Conservation (phyloP, 1,139 yeast genomes). For the Nakaseomyces kungkrabaensis region DNA sequence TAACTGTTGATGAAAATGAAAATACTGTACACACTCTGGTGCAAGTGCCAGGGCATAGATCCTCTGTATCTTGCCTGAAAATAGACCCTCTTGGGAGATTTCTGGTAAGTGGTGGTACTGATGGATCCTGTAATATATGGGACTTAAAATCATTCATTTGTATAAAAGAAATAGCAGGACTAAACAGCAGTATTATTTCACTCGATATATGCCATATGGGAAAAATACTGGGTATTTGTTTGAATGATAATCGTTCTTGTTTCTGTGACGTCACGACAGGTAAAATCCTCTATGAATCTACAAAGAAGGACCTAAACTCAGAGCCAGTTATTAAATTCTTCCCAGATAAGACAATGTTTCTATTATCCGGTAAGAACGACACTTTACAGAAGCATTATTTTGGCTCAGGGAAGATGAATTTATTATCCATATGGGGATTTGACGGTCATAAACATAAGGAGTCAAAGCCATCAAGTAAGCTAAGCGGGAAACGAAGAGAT, state of each 20-base stretch:
- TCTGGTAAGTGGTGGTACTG: conserved; percentile 55
- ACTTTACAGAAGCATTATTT: conserved; percentile 10
- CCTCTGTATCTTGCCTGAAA: conserved; percentile 41
- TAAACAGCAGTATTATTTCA: conserved; percentile 42
- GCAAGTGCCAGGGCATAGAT: conserved; percentile 41
- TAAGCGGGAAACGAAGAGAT: background rate
- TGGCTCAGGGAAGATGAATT: conserved; percentile 1
- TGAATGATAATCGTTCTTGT: conserved; percentile 34
- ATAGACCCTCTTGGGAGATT: conserved; percentile 52
- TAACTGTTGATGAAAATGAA: background rate
- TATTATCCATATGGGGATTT: background rate
- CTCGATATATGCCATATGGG: conserved; percentile 42
- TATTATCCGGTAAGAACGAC: conserved; percentile 17
- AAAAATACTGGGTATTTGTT: conserved; percentile 37
- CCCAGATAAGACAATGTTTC: conserved; percentile 20
- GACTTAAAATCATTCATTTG: conserved; percentile 38
- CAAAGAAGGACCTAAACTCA: conserved; percentile 7
- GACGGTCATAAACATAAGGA: background rate
- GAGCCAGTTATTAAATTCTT: conserved; percentile 15
- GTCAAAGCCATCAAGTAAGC: background rate
- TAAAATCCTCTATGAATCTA: conserved; percentile 10
- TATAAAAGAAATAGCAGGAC: conserved; percentile 34
- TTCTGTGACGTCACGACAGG: conserved; percentile 35
- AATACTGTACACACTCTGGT: conserved; percentile 13
- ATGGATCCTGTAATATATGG: conserved; percentile 64